Percentiles rank a stretch among this genome's conserved stretches.
Conservation (phyloP, 1,139 yeast species). For the Candida smagusa region DNA sequence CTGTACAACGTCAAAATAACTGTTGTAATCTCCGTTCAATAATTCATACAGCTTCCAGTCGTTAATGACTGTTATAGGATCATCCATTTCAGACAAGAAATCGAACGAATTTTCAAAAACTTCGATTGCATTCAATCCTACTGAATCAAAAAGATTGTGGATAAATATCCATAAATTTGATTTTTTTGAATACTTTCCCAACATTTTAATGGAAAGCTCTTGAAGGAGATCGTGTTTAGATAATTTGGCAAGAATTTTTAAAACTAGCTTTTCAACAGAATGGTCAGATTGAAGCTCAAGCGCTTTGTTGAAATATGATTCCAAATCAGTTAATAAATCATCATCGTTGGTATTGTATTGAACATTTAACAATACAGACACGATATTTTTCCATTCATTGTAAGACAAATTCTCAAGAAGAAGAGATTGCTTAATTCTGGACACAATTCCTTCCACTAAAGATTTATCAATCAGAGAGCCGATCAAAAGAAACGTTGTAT, state of each 20-base stretch:
- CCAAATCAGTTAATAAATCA: slow-evolving; percentile 5
- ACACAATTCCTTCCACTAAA: slow-evolving; percentile 1
- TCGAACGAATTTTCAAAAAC: slow-evolving; percentile 16
- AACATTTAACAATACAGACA: slow-evolving; percentile 24
- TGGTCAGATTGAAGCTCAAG: slow-evolving; percentile 18
- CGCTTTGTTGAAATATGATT: neutral
- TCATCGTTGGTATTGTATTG: slow-evolving; percentile 6
- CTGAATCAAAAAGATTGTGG: slow-evolving; percentile 31
- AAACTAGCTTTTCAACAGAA: slow-evolving; percentile 38
- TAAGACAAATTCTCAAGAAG: slow-evolving; percentile 15
- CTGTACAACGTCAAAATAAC: slow-evolving; percentile 2
- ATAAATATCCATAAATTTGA: slow-evolving; percentile 50
- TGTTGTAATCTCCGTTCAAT: slow-evolving; percentile 25
- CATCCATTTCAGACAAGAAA: slow-evolving; percentile 31
- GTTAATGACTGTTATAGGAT: slow-evolving; percentile 50
- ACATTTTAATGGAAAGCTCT: slow-evolving; percentile 22
- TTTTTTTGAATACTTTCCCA: slow-evolving; percentile 26
- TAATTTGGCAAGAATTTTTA: slow-evolving; percentile 26
- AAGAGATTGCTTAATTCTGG: neutral
- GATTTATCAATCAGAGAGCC: neutral
- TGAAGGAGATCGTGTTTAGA: slow-evolving; percentile 27
- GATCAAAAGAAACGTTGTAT: slow-evolving; percentile 24
- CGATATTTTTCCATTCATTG: slow-evolving; percentile 37
- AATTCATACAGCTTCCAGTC: slow-evolving; percentile 44
- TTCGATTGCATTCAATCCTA: slow-evolving; percentile 8